Conservation (phyloP, 2,329 filamentous ascomycete species). For the Phaeosphaeriaceae sp. region DNA sequence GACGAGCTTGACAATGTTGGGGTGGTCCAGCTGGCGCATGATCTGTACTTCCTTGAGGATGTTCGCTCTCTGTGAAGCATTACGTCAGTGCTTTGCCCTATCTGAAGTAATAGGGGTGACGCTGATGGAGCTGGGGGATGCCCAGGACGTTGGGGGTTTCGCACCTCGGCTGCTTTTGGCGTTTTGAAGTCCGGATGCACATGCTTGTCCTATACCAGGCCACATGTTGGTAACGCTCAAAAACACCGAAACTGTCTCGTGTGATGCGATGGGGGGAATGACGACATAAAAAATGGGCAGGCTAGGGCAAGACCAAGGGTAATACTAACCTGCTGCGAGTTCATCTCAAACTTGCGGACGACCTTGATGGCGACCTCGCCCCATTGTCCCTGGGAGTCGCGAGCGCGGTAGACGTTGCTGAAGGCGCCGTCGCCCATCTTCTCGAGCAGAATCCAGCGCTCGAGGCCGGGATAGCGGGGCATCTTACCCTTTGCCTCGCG, state of each 20-base stretch:
- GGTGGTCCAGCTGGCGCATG: constrained; percentile 95
- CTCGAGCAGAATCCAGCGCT: constrained; percentile 84
- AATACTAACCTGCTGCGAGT: constrained; percentile 90
- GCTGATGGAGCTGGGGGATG: constrained; percentile 40
- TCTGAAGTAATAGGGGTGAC: constrained; percentile 21
- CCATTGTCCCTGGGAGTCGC: constrained; percentile 73
- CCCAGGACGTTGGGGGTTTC: constrained; percentile 43
- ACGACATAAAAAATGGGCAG: constrained; percentile 39
- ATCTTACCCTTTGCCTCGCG: constrained; percentile 85
- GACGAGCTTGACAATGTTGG: constrained; percentile 92
- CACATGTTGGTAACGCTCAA: constrained; percentile 58
- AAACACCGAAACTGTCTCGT: constrained; percentile 27
- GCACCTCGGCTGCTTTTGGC: constrained; percentile 97
- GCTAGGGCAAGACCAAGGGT: constrained; percentile 30
- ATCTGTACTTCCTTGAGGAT: constrained; percentile 99
- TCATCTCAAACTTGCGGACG: constrained; percentile 99
- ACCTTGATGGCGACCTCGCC: constrained; percentile 97
- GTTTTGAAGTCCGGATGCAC: constrained; percentile 94
- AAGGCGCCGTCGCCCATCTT: constrained; percentile 99
- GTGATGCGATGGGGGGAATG: constrained; percentile 39
- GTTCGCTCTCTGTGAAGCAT: constrained; percentile 77
- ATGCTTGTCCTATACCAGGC: constrained; percentile 77
- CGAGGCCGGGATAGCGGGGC: constrained; percentile 82
- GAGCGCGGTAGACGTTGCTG: constrained; percentile 95
- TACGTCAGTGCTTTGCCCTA: constrained; percentile 51